Percentiles rank a stretch among this genome's conserved stretches.
These are phyloP conservation scores for Paratrypanosoma confusum DNA, from an alignment of 208 protist genomes.

Conservation along the genomic window DNA sequence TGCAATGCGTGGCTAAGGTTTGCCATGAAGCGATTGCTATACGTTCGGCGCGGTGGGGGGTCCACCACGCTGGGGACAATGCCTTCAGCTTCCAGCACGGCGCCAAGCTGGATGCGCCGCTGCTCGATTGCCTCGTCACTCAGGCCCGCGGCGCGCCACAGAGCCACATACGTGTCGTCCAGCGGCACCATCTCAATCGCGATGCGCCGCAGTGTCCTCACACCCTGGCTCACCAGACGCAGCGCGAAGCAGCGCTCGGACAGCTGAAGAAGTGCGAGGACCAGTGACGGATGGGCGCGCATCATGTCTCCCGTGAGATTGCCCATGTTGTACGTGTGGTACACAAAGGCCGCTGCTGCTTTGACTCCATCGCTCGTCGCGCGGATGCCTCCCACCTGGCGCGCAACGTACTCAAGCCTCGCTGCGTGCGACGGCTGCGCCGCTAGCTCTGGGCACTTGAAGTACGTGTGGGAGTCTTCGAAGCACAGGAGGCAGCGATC, in stretches of 20 bases:
- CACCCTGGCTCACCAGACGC: constrained; percentile 25
- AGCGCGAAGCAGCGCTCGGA: constrained; percentile 20
- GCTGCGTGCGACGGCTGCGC: constrained; percentile 27
- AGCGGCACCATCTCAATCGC: constrained; percentile 50
- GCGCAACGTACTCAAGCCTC: constrained; percentile 23
- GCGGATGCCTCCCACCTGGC: constrained; percentile 46
- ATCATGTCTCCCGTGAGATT: constrained; percentile 34
- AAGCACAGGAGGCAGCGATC: constrained; percentile 62
- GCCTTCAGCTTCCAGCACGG: constrained; percentile 43
- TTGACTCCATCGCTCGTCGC: constrained; percentile 34
- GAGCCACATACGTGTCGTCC: constrained; percentile 19
- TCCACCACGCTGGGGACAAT: constrained; percentile 30
- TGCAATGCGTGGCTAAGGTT: constrained; percentile 38
- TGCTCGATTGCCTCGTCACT: constrained; percentile 26
- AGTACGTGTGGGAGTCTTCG: constrained; percentile 31
- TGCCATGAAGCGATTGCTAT: constrained; percentile 41
- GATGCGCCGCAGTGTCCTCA: constrained; percentile 59
- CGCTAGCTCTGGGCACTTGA: constrained; percentile 58
- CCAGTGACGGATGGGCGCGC: constrained; percentile 26
- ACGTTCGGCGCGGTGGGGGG: constrained; percentile 34
- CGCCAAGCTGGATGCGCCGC: constrained; percentile 26
- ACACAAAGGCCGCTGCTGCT: constrained; percentile 55
- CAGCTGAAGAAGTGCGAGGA: constrained; percentile 25
- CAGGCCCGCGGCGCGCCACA: constrained; percentile 64
- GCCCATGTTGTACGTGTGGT: constrained; percentile 67